Evolutionary conservation across 148 eudicot genomes (phyloP).

Genomic region (Linanthus parryae): DNA sequence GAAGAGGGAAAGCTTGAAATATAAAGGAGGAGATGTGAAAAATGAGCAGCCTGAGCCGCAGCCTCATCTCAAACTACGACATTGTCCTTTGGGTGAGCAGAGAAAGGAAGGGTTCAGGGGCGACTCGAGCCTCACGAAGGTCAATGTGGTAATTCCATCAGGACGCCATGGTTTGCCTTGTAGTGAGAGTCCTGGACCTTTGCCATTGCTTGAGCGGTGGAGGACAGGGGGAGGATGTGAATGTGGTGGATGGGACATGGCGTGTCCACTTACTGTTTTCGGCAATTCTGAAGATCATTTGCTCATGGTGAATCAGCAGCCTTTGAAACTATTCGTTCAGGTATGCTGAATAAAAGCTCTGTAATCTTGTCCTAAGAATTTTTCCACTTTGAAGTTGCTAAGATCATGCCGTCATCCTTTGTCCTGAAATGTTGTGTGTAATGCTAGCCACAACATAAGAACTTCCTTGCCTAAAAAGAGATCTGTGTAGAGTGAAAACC

Average conservation of each 20-base stretch:
- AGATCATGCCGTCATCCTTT: too few relatives aligned
- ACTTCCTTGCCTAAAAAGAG: too few relatives aligned
- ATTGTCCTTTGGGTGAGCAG: constrained; percentile 23
- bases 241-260: constrained; percentile 99
- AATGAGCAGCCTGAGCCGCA: constrained; percentile 24
- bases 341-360: too few relatives aligned
- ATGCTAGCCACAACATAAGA: too few relatives aligned
- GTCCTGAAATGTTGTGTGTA: too few relatives aligned
- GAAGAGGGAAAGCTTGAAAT: constrained; percentile 78
- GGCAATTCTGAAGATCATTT: constrained; percentile 37
- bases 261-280: constrained; percentile 67
- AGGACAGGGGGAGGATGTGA: constrained; percentile 86
- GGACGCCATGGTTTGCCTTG: constrained; percentile 76
- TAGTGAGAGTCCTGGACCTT: constrained; percentile 57
- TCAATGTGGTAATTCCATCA: constrained; percentile 64
- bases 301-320: constrained; percentile 27
- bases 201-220: constrained; percentile 81
- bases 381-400: too few relatives aligned
- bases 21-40: constrained; percentile 41
- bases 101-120: constrained; percentile 21
- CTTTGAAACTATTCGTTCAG: constrained; percentile 59
- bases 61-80: constrained; percentile 37
- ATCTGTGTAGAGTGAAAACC: too few relatives aligned
- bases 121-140: constrained; percentile 24
- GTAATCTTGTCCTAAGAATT: too few relatives aligned